A percentile compares a stretch with the other conserved stretches of the same genome.
Evolutionary conservation across 352 stramenopile genomes (phyloP).

Genomic region (Achlya hypogyna): DNA sequence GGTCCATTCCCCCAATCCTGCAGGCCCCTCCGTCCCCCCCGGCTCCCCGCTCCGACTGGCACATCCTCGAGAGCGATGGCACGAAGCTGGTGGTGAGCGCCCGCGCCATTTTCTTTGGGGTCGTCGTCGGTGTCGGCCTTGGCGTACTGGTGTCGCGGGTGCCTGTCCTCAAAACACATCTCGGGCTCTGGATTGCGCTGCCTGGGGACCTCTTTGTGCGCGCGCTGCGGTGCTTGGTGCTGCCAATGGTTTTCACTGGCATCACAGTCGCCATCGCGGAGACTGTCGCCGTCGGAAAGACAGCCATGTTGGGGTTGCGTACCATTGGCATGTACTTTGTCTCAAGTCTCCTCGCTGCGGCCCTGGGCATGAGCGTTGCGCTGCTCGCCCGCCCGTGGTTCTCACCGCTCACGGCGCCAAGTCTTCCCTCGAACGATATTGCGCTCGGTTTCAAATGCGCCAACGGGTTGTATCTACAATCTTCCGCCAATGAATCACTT

Average conservation of each 20-base stretch:
- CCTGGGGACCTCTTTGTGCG: constrained; percentile 34
- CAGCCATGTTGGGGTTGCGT: constrained; percentile 26
- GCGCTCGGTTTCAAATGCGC: constrained; percentile 5
- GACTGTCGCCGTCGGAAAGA: constrained; percentile 42
- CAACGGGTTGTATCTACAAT: background rate
- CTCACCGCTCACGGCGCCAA: background rate
- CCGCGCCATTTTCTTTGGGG: constrained; percentile 26
- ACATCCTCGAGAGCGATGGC: background rate
- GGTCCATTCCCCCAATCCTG: background rate
- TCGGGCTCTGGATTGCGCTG: constrained; percentile 30
- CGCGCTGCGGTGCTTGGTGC: constrained; percentile 39
- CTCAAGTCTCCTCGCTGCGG: background rate
- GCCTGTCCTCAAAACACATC: constrained; percentile 28
- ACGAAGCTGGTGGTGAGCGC: background rate
- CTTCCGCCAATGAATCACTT: background rate
- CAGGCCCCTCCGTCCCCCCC: background rate
- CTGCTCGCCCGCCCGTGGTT: constrained; percentile 36
- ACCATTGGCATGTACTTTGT: background rate
- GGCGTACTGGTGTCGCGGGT: constrained; percentile 12
- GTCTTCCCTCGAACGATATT: too few species aligned
- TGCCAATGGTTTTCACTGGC: constrained; percentile 34
- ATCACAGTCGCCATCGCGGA: constrained; percentile 31
- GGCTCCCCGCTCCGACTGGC: background rate
- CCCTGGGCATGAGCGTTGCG: constrained; percentile 43
- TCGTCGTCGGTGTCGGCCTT: constrained; percentile 30